Conservation (phyloP, 805 yeast genomes). For the Cyberlindnera subsufficiens region DNA sequence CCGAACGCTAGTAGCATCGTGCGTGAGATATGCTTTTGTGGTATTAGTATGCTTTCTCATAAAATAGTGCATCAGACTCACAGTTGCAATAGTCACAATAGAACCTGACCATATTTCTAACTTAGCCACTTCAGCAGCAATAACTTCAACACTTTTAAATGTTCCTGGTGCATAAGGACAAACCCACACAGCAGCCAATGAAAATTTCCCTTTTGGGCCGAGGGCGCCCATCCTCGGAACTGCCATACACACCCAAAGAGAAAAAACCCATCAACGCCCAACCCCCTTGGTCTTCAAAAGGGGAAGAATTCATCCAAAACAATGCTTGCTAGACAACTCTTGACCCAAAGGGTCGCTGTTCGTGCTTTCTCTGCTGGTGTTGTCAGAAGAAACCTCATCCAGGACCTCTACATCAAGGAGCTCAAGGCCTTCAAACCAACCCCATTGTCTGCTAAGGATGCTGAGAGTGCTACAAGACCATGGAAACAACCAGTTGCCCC, state of each 20-base stretch:
- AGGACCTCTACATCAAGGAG: constrained; percentile 83
- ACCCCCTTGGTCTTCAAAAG: not conserved
- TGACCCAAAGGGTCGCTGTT: constrained; percentile 22
- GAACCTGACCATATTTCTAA: constrained; percentile 48
- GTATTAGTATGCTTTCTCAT: not conserved
- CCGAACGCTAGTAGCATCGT: constrained; percentile 82
- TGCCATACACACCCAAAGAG: not conserved
- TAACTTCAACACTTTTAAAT: too few relatives aligned
- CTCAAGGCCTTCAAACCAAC: constrained; percentile 86
- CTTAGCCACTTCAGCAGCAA: too few relatives aligned
- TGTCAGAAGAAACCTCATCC: constrained; percentile 48
- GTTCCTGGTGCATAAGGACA: too few relatives aligned
- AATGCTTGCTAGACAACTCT: constrained; percentile 22
- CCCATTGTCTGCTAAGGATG: constrained; percentile 64
- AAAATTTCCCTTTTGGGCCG: constrained; percentile 2
- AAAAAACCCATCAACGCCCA: not conserved
- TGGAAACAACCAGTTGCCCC: constrained; percentile 84
- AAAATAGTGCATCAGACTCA: constrained; percentile 13
- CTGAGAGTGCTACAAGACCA: constrained; percentile 72
- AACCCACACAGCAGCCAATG: constrained; percentile 3
- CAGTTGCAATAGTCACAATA: constrained; percentile 82
- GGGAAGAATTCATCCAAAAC: not conserved
- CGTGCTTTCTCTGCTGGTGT: constrained; percentile 32
- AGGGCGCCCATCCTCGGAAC: not conserved
- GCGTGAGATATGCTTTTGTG: constrained; percentile 59